Conservation (phyloP, 495 filamentous ascomycete species). For the Daldinia bambusicola region DNA sequence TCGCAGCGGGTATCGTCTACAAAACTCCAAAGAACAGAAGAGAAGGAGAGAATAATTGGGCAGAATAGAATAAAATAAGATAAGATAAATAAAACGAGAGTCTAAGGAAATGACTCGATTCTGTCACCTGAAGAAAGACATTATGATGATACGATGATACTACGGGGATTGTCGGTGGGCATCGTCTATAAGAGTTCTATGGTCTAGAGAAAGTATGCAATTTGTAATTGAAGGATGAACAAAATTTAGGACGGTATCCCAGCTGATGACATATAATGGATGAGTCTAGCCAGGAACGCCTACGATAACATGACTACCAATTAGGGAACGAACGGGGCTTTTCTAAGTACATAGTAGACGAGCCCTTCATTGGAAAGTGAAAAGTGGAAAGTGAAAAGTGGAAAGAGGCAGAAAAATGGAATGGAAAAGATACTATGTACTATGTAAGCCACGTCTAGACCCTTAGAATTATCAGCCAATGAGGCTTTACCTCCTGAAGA, state of each 20-base stretch:
- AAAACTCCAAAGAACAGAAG: not conserved
- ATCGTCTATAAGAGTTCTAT: conserved; percentile 6
- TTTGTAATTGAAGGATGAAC: not conserved
- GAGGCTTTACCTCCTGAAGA: no score
- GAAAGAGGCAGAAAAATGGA: conserved; percentile 1
- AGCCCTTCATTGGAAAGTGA: not conserved
- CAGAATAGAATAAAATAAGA: not conserved
- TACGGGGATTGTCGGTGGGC: conserved; percentile 10
- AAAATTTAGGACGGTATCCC: not conserved
- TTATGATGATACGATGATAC: conserved; percentile 16
- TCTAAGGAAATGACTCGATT: conserved; percentile 2
- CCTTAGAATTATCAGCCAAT: conserved; percentile 10
- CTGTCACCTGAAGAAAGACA: conserved; percentile 39
- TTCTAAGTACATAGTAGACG: no score
- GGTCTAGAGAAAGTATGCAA: not conserved
- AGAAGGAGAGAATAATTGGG: not conserved
- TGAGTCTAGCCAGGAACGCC: not conserved
- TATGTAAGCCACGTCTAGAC: conserved; percentile 26
- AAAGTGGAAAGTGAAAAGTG: not conserved
- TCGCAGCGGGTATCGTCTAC: not conserved
- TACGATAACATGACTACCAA: conserved; percentile 16
- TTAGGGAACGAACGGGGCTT: conserved; percentile 1
- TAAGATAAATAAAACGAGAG: not conserved
- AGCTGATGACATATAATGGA: not conserved
- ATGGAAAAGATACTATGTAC: no score